These are phyloP conservation scores for Leishmania aethiopica DNA, from an alignment of 208 protist species.

Conservation along the genomic window DNA sequence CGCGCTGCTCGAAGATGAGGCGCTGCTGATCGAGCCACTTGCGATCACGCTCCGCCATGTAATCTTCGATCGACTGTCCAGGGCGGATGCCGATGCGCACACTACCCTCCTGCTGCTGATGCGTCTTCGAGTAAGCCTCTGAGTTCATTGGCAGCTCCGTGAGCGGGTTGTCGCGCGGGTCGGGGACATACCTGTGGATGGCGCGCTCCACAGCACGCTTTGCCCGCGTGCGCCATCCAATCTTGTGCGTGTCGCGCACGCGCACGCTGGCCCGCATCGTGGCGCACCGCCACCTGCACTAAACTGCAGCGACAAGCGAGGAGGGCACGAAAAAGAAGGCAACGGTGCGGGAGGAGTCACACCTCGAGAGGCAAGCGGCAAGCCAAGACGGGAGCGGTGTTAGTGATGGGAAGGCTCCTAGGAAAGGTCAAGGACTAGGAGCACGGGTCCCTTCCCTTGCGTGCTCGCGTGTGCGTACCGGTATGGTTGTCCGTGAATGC, in stretches of 20 bases:
- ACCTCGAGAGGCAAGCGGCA: background rate
- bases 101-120: conserved; percentile 74
- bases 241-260: conserved; percentile 17
- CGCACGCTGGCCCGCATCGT: conserved; percentile 13
- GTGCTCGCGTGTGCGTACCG: background rate
- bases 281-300: background rate
- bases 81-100: conserved; percentile 82
- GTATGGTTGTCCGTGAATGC: background rate
- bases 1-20: conserved; percentile 28
- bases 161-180: conserved; percentile 81
- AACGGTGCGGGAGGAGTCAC: background rate
- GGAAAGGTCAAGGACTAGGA: background rate
- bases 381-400: background rate
- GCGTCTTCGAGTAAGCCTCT: conserved; percentile 66
- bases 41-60: conserved; percentile 84
- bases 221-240: conserved; percentile 59
- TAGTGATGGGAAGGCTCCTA: background rate
- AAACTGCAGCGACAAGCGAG: background rate
- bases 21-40: conserved; percentile 74
- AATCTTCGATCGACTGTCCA: conserved; percentile 85
- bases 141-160: conserved; percentile 76
- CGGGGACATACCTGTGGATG: conserved; percentile 76
- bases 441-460: background rate
- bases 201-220: conserved; percentile 60
- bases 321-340: background rate